Evolutionary conservation across 805 yeast genomes (phyloP), one percentile per base, ranked within the genome.

Genomic region (Kazachstania psychrophila): DNA sequence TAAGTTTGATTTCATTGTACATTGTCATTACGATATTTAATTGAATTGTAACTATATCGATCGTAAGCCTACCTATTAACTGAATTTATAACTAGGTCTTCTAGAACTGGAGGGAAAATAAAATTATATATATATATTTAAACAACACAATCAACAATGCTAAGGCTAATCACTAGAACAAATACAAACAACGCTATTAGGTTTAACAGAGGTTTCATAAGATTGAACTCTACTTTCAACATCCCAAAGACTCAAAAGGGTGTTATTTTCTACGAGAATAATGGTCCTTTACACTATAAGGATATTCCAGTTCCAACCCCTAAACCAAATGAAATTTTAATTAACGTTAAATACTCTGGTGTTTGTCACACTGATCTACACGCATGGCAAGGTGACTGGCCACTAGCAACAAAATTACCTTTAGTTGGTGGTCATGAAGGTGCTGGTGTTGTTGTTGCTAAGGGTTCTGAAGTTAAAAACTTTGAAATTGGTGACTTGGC

Each of bases 301-400:
- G 78, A 73, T 48, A 68, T 73, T 39, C 69, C 75, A 5, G 77
- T 73, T 12, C 79, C 80, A 36, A 54, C 48, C 35, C 80, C 81
- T 43, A 70, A 69, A 48, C 62, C 78, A 38, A 73, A 70, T 45
- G 79, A 75, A 53, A 58, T 75, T 38, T 59, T 75, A 51, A 60
- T 75, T 54, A 70, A 74, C 48, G 74, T 75, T 51, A 70, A 72
- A 57, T 75, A 73, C 58, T 75, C 80, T 4, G 80, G 80, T 54
- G 80, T 75, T 16, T 75, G 80, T 51, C 80, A 75, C 58, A 73
- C 80, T 4, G 80, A 75, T 54, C 64, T 75, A 52, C 80, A 75
- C 54, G 80, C 79, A 27, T 75, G 78, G 77, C 71, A 74, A 49
- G 80, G 80, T 44, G 80, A 75, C 53, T 75, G 80, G 81, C 79